These are phyloP conservation scores for Senecio squalidus DNA, from an alignment of 140 eudicot genomes.

Conservation along the genomic window DNA sequence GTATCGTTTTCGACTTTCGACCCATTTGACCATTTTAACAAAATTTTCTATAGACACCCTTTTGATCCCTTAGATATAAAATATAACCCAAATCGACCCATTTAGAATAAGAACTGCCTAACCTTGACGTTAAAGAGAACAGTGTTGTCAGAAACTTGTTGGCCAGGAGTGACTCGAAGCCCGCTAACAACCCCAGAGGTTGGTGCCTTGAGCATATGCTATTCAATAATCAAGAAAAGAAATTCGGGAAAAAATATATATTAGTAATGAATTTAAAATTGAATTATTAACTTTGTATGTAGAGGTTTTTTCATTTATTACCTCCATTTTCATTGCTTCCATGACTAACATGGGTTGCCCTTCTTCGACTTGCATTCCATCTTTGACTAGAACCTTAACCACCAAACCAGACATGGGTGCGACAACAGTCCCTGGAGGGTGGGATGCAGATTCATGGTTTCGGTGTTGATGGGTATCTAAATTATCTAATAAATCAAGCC, in stretches of 20 bases:
- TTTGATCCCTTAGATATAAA: background rate
- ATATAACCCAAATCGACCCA: background rate
- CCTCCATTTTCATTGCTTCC: conserved; percentile 99
- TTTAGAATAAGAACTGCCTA: background rate
- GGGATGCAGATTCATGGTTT: conserved; percentile 41
- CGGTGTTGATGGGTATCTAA: conserved; percentile 50
- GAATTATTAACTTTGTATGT: background rate
- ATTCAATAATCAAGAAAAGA: conserved; percentile 10
- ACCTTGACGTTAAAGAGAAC: conserved; percentile 82
- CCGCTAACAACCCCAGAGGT: conserved; percentile 62
- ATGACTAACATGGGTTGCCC: conserved; percentile 88
- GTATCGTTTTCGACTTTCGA: no score
- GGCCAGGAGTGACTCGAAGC: conserved; percentile 71
- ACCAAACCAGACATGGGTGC: conserved; percentile 99
- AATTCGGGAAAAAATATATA: background rate
- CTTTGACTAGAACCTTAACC: conserved; percentile 66
- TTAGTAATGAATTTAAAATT: background rate
- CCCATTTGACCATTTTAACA: no score
- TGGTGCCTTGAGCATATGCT: conserved; percentile 96
- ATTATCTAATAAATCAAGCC: conserved; percentile 48
- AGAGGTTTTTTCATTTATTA: conserved; percentile 8
- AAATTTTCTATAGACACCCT: no score
- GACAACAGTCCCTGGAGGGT: conserved; percentile 66
- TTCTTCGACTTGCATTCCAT: conserved; percentile 68
- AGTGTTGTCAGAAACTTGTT: conserved; percentile 77